These are phyloP conservation scores for Graphilbum sp. DNA, from an alignment of 2,329 filamentous ascomycete genomes.

Conservation along the genomic window DNA sequence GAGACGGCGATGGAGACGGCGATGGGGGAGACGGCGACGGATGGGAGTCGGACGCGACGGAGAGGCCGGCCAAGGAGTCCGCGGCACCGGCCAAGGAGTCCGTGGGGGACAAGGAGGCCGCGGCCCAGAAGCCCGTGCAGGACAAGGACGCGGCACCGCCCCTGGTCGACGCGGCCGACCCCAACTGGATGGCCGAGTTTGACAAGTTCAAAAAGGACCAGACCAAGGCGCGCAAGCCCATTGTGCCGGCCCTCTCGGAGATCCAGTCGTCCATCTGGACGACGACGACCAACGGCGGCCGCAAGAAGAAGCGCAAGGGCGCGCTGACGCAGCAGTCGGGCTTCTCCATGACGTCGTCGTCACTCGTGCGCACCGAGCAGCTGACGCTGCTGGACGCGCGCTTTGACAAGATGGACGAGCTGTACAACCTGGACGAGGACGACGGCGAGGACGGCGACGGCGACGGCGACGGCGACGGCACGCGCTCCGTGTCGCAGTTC, in stretches of 20 bases:
- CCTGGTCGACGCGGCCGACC: conserved; percentile 20
- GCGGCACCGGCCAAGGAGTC: no score
- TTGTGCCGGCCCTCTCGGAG: conserved; percentile 38
- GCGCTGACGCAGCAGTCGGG: conserved; percentile 68
- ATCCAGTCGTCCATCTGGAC: conserved; percentile 56
- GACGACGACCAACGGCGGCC: conserved; percentile 61
- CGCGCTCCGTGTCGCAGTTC: conserved; percentile 40
- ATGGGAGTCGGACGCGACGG: conserved; percentile 91
- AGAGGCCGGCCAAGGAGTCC: conserved; percentile 53
- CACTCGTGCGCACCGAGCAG: conserved; percentile 79
- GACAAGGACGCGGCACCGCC: conserved; percentile 28
- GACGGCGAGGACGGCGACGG: conserved; percentile 17
- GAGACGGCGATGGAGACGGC: no score
- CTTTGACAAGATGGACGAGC: conserved; percentile 81
- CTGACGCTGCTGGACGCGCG: conserved; percentile 71
- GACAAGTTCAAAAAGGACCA: conserved; percentile 84
- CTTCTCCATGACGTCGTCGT: conserved; percentile 87
- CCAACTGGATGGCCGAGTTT: conserved; percentile 79
- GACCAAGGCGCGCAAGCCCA: conserved; percentile 20
- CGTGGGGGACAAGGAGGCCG: neutral
- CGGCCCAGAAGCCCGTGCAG: conserved; percentile 23
- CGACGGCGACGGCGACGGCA: conserved; percentile 36
- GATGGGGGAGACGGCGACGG: conserved; percentile 53
- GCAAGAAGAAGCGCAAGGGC: conserved; percentile 88
- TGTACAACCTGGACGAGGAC: conserved; percentile 40